These are phyloP conservation scores for Turnera subulata DNA, from an alignment of 345 rosid genomes.

Conservation along the genomic window DNA sequence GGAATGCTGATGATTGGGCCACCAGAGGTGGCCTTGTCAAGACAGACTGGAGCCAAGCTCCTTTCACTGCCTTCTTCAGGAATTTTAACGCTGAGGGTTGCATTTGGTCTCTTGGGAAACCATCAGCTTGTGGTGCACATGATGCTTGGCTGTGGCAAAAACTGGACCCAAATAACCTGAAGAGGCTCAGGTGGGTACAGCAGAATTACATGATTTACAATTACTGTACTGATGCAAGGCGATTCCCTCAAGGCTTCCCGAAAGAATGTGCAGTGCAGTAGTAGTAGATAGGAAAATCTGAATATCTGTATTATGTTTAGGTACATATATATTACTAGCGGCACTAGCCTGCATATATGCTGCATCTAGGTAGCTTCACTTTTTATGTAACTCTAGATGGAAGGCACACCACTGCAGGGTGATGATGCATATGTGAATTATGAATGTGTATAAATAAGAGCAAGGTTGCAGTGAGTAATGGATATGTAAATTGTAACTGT, in stretches of 20 bases:
- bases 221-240: constrained; percentile 52
- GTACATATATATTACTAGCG: too few species aligned
- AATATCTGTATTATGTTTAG: too few species aligned
- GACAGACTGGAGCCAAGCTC: neutral
- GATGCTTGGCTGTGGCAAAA: constrained; percentile 34
- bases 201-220: constrained; percentile 59
- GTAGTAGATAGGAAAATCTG: too few species aligned
- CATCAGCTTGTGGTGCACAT: neutral
- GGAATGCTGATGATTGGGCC: neutral
- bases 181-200: constrained; percentile 47
- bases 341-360: too few species aligned
- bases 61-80: neutral
- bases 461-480: too few species aligned
- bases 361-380: too few species aligned
- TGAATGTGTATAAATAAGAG: too few species aligned
- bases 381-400: too few species aligned
- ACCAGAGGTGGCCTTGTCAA: neutral
- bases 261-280: constrained; percentile 28
- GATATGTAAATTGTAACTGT: too few species aligned
- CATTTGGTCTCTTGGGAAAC: neutral
- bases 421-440: too few species aligned
- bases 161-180: constrained; percentile 35
- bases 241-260: constrained; percentile 52
- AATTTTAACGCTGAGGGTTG: neutral
- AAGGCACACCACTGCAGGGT: too few species aligned